Percentiles rank a stretch among this genome's conserved stretches.
Conservation (phyloP, 1,139 yeast species). For the Zygosaccharomyces sapae region DNA sequence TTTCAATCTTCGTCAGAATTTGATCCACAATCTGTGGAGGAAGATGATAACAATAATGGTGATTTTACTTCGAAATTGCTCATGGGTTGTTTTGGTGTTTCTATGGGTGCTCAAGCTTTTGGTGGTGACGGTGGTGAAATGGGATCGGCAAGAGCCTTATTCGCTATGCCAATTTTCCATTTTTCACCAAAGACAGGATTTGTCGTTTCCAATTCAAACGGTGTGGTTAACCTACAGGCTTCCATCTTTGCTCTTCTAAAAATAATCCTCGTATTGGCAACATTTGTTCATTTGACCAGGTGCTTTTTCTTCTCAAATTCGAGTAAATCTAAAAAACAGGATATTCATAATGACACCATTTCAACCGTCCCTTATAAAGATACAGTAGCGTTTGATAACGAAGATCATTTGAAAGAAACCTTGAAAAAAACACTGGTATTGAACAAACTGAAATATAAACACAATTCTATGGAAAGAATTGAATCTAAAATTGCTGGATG, state of each 20-base stretch:
- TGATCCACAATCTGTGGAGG: conserved; percentile 16
- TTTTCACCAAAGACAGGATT: conserved; percentile 31
- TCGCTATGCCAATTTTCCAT: conserved; percentile 35
- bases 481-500: conserved; percentile 32
- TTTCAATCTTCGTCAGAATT: background rate
- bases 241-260: conserved; percentile 28
- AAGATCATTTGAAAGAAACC: conserved; percentile 14
- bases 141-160: conserved; percentile 30
- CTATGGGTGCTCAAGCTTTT: conserved; percentile 34
- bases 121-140: conserved; percentile 34
- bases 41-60: conserved; percentile 22
- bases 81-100: conserved; percentile 35
- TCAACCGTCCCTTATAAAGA: conserved; percentile 12
- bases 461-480: conserved; percentile 28
- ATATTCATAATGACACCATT: conserved; percentile 8
- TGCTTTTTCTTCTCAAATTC: conserved; percentile 15
- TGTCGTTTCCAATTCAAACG: conserved; percentile 23
- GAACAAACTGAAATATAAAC: conserved; percentile 20
- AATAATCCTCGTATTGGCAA: conserved; percentile 15
- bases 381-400: conserved; percentile 21
- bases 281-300: conserved; percentile 12
- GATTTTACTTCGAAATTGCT: conserved; percentile 31
- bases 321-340: conserved; percentile 9
- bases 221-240: conserved; percentile 28
- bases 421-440: conserved; percentile 20